A percentile compares a stretch with the other conserved stretches of the same genome.
Evolutionary conservation across 345 rosid species (phyloP).

Genomic region (Linum tenue): DNA sequence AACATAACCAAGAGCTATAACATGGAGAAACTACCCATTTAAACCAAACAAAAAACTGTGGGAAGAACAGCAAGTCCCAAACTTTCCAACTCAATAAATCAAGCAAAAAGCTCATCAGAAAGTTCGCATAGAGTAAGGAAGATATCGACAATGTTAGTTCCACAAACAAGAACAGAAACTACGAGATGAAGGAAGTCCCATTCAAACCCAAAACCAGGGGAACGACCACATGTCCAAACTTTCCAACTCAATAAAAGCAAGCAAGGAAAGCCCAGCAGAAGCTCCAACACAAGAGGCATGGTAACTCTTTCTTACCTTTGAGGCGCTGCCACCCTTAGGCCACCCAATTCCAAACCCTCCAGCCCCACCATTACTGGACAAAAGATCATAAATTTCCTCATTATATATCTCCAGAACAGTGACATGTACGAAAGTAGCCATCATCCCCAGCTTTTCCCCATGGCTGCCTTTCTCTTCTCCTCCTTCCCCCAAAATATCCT

Average conservation of each 20-base stretch:
- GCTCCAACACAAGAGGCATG: not conserved
- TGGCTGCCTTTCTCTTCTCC: constrained; percentile 32
- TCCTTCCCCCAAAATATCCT: constrained; percentile 57
- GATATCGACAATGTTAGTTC: no score
- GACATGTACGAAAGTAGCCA: constrained; percentile 66
- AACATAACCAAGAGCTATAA: not conserved
- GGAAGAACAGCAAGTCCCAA: no score
- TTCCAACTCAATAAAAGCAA: not conserved
- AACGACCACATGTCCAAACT: not conserved
- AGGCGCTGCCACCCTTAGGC: constrained; percentile 59
- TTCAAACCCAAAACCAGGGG: not conserved
- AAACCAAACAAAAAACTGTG: no score
- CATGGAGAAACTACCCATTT: not conserved
- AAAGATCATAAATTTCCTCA: constrained; percentile 88
- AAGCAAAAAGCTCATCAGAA: no score
- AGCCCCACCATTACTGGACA: constrained; percentile 50
- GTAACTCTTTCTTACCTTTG: constrained; percentile 38
- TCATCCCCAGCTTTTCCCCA: constrained; percentile 22
- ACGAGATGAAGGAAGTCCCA: no score
- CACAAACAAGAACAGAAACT: not conserved
- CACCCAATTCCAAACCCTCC: constrained; percentile 72
- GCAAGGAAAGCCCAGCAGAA: not conserved
- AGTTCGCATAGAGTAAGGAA: no score
- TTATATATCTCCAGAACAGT: constrained; percentile 87
- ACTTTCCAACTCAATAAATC: no score